These are phyloP conservation scores for Pestalotiopsis fici DNA, from an alignment of 2,329 filamentous ascomycete species.

Conservation along the genomic window DNA sequence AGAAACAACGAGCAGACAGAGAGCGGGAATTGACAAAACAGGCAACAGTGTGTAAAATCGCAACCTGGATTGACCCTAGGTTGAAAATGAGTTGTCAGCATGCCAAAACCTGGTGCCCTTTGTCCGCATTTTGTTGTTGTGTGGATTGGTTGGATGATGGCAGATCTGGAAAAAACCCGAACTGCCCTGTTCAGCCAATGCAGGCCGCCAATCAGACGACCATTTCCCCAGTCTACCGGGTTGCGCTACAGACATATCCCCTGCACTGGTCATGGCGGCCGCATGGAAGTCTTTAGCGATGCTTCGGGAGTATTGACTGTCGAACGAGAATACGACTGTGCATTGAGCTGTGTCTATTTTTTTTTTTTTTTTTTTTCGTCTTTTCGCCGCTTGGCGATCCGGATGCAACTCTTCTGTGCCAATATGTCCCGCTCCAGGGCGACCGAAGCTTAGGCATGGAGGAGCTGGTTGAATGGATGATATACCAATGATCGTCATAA, in stretches of 20 bases:
- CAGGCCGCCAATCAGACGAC: constrained; percentile 4
- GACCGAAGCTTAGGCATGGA: neutral
- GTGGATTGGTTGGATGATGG: neutral
- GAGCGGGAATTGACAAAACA: neutral
- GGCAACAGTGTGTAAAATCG: neutral
- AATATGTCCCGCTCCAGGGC: neutral
- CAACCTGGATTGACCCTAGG: neutral
- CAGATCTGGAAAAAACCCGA: neutral
- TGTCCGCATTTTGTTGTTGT: neutral
- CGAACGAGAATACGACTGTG: neutral
- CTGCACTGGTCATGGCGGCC: neutral
- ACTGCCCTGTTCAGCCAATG: constrained; percentile 1
- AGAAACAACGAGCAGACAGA: neutral
- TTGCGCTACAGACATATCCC: neutral
- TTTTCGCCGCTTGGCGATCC: neutral
- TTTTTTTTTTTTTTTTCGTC: neutral
- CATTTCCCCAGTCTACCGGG: neutral
- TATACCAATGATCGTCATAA: neutral
- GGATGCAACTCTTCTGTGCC: neutral
- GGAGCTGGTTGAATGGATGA: neutral
- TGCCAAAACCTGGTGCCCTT: neutral
- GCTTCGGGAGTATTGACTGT: neutral
- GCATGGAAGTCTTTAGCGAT: neutral
- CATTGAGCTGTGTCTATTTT: neutral
- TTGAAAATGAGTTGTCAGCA: neutral